phyloP scores from a whole-genome alignment of 768 basidiomycete genomes.

The Chalciporus piperatus region DNA sequence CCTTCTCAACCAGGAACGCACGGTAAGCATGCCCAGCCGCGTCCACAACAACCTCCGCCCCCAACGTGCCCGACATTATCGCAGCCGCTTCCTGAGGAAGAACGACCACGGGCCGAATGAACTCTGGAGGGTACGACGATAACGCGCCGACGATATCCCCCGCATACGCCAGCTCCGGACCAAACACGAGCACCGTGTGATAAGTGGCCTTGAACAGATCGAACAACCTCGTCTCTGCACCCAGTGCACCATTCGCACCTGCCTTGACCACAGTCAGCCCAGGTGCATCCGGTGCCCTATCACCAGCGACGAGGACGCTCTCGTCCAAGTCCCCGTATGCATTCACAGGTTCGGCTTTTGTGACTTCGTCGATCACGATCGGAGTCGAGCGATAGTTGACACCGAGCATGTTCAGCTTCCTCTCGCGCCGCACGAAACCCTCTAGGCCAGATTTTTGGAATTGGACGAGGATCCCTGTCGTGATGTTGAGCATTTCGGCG shows the following conservation, averaged over 20 bases:
- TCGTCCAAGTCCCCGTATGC: constrained; percentile 21
- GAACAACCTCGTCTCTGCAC: constrained; percentile 22
- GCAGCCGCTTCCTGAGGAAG: constrained; percentile 5
- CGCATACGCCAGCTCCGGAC: constrained; percentile 1
- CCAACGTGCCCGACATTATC: constrained; percentile 12
- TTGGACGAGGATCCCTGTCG: constrained; percentile 25
- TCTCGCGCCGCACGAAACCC: background rate
- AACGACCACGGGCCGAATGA: constrained; percentile 12
- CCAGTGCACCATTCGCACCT: background rate
- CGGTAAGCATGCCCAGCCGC: constrained; percentile 36
- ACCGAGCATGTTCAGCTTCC: constrained; percentile 25
- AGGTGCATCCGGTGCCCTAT: constrained; percentile 45
- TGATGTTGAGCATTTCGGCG: constrained; percentile 41
- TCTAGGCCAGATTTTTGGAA: background rate
- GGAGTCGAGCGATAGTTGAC: constrained; percentile 37
- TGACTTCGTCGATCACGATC: constrained; percentile 36
- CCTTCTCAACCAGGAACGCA: constrained; percentile 34
- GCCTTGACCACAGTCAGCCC: constrained; percentile 23
- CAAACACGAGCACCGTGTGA: constrained; percentile 33
- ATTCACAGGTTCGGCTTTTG: constrained; percentile 8
- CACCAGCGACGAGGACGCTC: constrained; percentile 37
- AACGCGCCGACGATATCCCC: constrained; percentile 10
- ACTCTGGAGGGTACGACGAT: background rate
- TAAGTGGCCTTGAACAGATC: constrained; percentile 18
- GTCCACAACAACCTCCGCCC: constrained; percentile 37